Evolutionary conservation across 306 rosid genomes (phyloP).

Genomic region (Acacia crassicarpa): DNA sequence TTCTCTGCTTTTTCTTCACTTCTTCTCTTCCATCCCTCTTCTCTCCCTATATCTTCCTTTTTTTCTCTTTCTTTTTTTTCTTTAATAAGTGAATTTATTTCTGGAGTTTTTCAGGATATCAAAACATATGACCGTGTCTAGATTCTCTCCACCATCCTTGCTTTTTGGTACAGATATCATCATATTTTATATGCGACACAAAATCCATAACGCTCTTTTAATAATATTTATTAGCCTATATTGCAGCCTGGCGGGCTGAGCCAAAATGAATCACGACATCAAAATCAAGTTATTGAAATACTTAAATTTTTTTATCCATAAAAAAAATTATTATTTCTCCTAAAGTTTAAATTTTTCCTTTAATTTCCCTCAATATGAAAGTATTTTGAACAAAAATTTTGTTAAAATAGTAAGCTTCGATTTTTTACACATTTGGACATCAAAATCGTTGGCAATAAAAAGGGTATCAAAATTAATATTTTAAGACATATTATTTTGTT

Average conservation of each 20-base stretch:
- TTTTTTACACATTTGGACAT: too few relatives aligned
- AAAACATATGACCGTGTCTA: constrained; percentile 64
- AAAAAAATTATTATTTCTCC: too few relatives aligned
- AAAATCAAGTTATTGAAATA: neutral
- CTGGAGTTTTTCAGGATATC: constrained; percentile 44
- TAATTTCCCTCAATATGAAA: too few relatives aligned
- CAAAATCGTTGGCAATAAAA: too few relatives aligned
- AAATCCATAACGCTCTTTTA: neutral
- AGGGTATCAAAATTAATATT: too few relatives aligned
- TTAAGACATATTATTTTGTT: too few relatives aligned
- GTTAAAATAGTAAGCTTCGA: too few relatives aligned
- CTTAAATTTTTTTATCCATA: too few relatives aligned
- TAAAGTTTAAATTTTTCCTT: too few relatives aligned
- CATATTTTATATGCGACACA: constrained; percentile 15
- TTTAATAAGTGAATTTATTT: constrained; percentile 32
- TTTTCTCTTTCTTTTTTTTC: neutral
- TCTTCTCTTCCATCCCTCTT: constrained; percentile 45
- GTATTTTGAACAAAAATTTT: too few relatives aligned
- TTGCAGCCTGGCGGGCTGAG: neutral
- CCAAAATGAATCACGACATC: neutral
- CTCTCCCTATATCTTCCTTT: neutral
- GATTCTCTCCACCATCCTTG: constrained; percentile 84
- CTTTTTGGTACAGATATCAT: constrained; percentile 49
- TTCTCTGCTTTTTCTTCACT: constrained; percentile 90
- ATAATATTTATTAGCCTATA: neutral